These are phyloP conservation scores for Beauveria rudraprayagi DNA, from an alignment of 2,329 filamentous ascomycete genomes.

Conservation along the genomic window DNA sequence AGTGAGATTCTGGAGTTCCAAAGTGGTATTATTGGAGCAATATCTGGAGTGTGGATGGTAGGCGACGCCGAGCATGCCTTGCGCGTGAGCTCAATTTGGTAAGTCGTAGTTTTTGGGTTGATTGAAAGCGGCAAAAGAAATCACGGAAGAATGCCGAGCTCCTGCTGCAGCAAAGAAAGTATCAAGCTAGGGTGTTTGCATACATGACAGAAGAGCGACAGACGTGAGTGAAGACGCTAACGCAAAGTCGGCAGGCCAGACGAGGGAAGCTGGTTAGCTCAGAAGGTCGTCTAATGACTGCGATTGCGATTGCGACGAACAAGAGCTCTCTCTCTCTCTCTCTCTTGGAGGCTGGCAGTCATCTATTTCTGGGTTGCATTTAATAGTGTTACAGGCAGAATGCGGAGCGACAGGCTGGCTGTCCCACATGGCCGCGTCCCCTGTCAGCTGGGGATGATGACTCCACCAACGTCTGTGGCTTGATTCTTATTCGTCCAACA, in stretches of 20 bases:
- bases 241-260: neutral
- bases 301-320: neutral
- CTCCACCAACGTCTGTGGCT: neutral
- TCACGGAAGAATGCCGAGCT: constrained; percentile 8
- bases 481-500: neutral
- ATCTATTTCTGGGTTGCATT: constrained; percentile 1
- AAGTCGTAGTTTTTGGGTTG: neutral
- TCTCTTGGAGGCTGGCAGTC: neutral
- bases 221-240: neutral
- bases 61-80: neutral
- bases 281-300: neutral
- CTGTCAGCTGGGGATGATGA: constrained; percentile 2
- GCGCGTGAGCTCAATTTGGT: neutral
- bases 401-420: neutral
- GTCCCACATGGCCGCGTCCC: neutral
- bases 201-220: neutral
- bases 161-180: neutral
- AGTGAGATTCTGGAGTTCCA: too few species aligned
- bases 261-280: neutral
- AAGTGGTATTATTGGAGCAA: too few species aligned
- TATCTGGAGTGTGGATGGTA: too few species aligned
- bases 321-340: neutral
- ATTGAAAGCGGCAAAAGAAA: neutral
- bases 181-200: neutral
- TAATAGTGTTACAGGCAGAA: neutral